Evolutionary conservation across 2,329 filamentous ascomycete species (phyloP).

Genomic region (Verticillium nubilum): DNA sequence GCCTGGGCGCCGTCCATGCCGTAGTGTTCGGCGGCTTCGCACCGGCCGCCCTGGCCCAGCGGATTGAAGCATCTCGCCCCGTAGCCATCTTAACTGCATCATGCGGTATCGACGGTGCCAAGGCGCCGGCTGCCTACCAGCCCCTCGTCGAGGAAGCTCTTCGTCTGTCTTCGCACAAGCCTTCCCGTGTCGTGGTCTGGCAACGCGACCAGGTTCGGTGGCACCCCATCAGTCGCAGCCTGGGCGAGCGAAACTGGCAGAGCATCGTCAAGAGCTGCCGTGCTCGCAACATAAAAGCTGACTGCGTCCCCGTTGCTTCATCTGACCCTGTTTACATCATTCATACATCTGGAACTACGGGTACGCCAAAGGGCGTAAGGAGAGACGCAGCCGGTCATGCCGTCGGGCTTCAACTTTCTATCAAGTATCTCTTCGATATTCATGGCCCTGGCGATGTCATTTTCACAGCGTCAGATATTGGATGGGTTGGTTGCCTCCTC

Average conservation of each 20-base stretch:
- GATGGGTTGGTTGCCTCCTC: constrained; percentile 57
- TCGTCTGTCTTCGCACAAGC: constrained; percentile 62
- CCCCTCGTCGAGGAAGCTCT: constrained; percentile 72
- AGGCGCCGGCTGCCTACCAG: constrained; percentile 73
- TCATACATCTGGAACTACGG: constrained; percentile 81
- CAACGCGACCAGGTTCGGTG: constrained; percentile 73
- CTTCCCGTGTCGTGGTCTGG: constrained; percentile 71
- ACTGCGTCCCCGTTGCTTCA: constrained; percentile 71
- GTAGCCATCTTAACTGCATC: constrained; percentile 79
- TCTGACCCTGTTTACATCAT: constrained; percentile 85
- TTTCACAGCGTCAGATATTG: constrained; percentile 77
- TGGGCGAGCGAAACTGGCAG: constrained; percentile 76
- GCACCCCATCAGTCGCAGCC: constrained; percentile 60
- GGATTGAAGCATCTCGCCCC: constrained; percentile 78
- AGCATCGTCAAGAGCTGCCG: constrained; percentile 65
- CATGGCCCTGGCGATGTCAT: constrained; percentile 75
- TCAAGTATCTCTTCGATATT: constrained; percentile 77
- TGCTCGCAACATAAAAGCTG: constrained; percentile 61
- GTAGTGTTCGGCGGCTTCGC: constrained; percentile 95
- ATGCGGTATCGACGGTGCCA: constrained; percentile 83
- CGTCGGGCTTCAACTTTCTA: constrained; percentile 76
- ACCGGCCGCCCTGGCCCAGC: constrained; percentile 72
- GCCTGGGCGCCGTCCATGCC: constrained; percentile 81
- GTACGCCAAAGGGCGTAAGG: constrained; percentile 75
- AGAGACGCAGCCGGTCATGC: constrained; percentile 82